These are phyloP conservation scores for Blastomyces emzantsi DNA, from an alignment of 2,329 filamentous ascomycete species.

Conservation along the genomic window DNA sequence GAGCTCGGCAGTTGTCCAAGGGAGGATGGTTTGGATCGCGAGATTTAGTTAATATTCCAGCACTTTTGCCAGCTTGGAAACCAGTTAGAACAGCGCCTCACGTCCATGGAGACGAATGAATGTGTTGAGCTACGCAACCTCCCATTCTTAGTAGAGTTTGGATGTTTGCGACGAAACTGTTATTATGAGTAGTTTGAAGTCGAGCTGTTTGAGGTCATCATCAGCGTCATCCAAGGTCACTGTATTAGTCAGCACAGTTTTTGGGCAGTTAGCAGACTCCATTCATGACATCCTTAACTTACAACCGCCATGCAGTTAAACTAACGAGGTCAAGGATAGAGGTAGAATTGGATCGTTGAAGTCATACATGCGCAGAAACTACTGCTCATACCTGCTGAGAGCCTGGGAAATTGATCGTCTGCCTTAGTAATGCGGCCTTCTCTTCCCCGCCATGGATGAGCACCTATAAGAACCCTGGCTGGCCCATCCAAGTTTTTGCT, in stretches of 20 bases:
- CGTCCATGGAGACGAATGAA: not conserved
- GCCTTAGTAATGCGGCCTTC: not conserved
- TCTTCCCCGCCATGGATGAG: not conserved
- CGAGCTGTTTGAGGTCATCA: not conserved
- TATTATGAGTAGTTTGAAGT: not conserved
- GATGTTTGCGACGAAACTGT: not conserved
- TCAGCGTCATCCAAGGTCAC: not conserved
- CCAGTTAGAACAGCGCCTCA: not conserved
- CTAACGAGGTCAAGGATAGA: not conserved
- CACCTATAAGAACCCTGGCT: not conserved
- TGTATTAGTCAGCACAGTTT: constrained; percentile 1
- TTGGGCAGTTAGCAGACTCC: no score
- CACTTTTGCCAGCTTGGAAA: not conserved
- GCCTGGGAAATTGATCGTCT: not conserved
- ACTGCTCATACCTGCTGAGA: not conserved
- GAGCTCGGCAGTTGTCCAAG: not conserved
- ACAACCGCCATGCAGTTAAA: not conserved
- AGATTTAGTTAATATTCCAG: not conserved
- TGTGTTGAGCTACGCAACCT: not conserved
- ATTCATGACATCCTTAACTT: no score
- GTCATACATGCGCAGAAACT: not conserved
- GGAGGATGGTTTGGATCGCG: not conserved
- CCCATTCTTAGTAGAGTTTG: not conserved
- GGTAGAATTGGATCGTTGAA: not conserved
- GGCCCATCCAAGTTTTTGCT: not conserved